Evolutionary conservation across 768 basidiomycete species (phyloP).

Genomic region (Collybiopsis confluens): DNA sequence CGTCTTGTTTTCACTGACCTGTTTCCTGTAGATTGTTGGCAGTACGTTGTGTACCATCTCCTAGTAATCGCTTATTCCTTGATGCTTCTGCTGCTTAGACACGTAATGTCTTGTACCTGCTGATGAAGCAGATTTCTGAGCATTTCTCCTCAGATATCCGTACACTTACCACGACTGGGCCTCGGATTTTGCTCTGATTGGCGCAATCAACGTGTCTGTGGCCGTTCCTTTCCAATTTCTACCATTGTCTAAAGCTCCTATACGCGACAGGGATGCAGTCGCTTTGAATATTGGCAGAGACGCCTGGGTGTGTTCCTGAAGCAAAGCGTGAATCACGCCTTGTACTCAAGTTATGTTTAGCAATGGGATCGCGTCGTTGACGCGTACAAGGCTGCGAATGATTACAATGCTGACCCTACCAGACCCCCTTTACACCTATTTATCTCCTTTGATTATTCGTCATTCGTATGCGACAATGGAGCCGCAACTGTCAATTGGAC

Average conservation of each 20-base stretch:
- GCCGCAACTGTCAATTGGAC: slow-evolving; percentile 37
- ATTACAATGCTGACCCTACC: slow-evolving; percentile 42
- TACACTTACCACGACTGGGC: slow-evolving; percentile 37
- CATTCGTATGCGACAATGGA: slow-evolving; percentile 41
- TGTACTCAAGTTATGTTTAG: neutral
- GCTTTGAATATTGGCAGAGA: slow-evolving; percentile 60
- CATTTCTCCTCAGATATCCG: slow-evolving; percentile 31
- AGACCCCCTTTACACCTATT: slow-evolving; percentile 43
- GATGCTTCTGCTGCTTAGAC: slow-evolving; percentile 23
- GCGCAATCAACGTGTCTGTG: slow-evolving; percentile 38
- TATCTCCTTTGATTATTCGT: slow-evolving; percentile 53
- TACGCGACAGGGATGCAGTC: slow-evolving; percentile 44
- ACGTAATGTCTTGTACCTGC: slow-evolving; percentile 26
- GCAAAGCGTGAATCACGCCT: too few species aligned
- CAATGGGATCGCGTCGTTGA: slow-evolving; percentile 3
- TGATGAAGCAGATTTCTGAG: too few species aligned
- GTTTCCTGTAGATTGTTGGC: slow-evolving; percentile 35
- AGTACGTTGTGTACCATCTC: slow-evolving; percentile 33
- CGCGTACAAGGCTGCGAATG: slow-evolving; percentile 37
- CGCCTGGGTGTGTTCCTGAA: slow-evolving; percentile 28
- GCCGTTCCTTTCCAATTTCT: neutral
- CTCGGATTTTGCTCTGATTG: slow-evolving; percentile 36
- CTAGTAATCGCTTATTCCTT: too few species aligned
- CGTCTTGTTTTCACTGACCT: neutral
- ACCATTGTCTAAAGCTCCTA: slow-evolving; percentile 21